Evolutionary conservation across 345 rosid species (phyloP), one percentile per base, ranked within the genome.

Genomic region (Stellera chamaejasme): DNA sequence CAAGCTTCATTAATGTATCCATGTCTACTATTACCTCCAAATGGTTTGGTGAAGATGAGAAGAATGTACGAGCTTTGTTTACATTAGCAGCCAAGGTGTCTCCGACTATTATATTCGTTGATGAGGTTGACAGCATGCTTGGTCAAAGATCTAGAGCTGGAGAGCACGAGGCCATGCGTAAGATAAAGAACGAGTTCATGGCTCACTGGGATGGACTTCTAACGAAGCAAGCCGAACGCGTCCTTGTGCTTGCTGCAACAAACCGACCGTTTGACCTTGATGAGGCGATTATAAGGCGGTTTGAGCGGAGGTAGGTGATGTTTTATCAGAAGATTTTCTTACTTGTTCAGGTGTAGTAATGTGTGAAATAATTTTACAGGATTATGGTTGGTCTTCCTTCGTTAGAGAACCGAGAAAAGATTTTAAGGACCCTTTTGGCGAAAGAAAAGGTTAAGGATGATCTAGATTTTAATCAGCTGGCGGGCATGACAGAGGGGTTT

Each of bases 391-490:
- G 53, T 26, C 53, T 50, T 19, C 53, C 53, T 8, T 50, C 27
- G 3, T 6, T 14, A 19, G 53, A 50, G 10, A 50, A 50, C 16
- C 26, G 53, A 28, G 53, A 23, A 25, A 19, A 9, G 28, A 19
- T 23, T 11, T 25, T 50, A 11, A 50, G 27, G 27, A 19, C 54
- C 26, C 36, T 50, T 13, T 25, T 50, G 26, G 39, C 54, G 13
- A 50, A 50, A 50, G 54, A 50, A 26, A 50, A 50, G 36, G 54
- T 50, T 11, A 32, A 50, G 4, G 54, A 50, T 10, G 54, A 13
- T 50, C 54, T 50, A 0, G 26, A 26, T 13, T 50, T 50, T n/a
- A 25, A 2, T 26, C 36, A 50, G 54, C 39, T 50, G 8, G 54
- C 54, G 25, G 1, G 26, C n/a, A 50, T 50, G 54, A 50, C 54